A percentile compares a stretch with the other conserved stretches of the same genome.
phyloP scores from a whole-genome alignment of 768 basidiomycete genomes.

The Hydnomerulius pinastri region DNA sequence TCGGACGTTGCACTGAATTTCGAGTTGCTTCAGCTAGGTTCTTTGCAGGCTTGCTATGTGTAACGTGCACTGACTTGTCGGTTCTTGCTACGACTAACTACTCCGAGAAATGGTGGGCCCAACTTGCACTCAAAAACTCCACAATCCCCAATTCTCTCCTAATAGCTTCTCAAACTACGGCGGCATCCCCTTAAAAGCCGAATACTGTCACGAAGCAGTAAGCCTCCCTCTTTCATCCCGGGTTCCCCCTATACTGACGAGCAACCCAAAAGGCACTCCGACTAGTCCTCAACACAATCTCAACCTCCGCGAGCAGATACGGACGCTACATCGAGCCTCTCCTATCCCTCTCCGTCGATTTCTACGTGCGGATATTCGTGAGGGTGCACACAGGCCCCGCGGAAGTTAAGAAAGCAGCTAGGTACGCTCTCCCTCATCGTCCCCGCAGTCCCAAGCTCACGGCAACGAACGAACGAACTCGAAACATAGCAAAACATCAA shows the following conservation, averaged over 20 bases:
- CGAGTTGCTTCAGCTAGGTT: neutral
- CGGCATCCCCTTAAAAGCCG: constrained; percentile 85
- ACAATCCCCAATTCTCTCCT: no score
- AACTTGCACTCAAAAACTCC: no score
- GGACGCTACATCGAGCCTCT: constrained; percentile 90
- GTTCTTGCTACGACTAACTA: constrained; percentile 94
- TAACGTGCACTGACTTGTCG: constrained; percentile 95
- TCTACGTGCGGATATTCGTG: constrained; percentile 93
- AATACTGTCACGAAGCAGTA: constrained; percentile 94
- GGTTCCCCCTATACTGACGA: constrained; percentile 5
- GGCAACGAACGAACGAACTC: no score
- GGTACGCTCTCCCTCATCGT: constrained; percentile 46
- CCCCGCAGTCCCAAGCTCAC: constrained; percentile 5
- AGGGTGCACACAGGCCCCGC: constrained; percentile 70
- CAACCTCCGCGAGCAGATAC: constrained; percentile 87
- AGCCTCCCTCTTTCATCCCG: constrained; percentile 24
- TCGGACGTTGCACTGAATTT: neutral
- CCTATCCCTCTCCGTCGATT: constrained; percentile 92
- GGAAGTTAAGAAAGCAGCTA: constrained; percentile 80
- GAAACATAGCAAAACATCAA: constrained; percentile 90
- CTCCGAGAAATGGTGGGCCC: constrained; percentile 87
- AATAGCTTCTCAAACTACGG: constrained; percentile 93
- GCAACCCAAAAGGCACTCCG: constrained; percentile 72
- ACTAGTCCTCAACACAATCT: constrained; percentile 83
- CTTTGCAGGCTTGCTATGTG: constrained; percentile 73